phyloP scores from a whole-genome alignment of 306 rosid species.

The Cucumis cinereus region DNA sequence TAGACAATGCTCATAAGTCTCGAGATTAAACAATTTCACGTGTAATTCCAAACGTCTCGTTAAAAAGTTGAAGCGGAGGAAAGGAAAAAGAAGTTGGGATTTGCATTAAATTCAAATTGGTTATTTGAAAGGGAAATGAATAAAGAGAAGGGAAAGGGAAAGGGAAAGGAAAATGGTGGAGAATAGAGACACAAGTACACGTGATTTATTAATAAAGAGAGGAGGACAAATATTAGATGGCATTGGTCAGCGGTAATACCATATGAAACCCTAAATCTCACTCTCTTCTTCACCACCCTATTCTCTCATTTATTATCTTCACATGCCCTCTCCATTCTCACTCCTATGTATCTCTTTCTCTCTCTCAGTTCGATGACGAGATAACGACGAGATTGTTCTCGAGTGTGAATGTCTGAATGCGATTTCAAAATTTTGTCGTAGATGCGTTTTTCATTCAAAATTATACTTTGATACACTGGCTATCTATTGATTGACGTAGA shows the following conservation, averaged over 20 bases:
- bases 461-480: too few species aligned
- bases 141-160: background rate
- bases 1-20: too few species aligned
- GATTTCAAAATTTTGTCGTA: too few species aligned
- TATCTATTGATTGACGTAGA: background rate
- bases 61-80: background rate
- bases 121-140: background rate
- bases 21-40: too few species aligned
- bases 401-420: too few species aligned
- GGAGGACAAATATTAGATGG: slow-evolving; percentile 11
- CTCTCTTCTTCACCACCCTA: slow-evolving; percentile 1
- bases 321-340: slow-evolving; percentile 12
- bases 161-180: background rate
- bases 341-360: background rate
- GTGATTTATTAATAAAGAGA: background rate
- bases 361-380: too few species aligned
- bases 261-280: background rate
- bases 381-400: too few species aligned
- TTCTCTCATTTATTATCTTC: slow-evolving; percentile 27
- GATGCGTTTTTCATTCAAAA: too few species aligned
- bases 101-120: background rate
- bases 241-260: slow-evolving; percentile 25
- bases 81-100: background rate
- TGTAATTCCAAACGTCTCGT: too few species aligned
- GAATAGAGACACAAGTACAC: background rate